Evolutionary conservation across 2,329 filamentous ascomycete genomes (phyloP).

Genomic region (Fusarium sp.): DNA sequence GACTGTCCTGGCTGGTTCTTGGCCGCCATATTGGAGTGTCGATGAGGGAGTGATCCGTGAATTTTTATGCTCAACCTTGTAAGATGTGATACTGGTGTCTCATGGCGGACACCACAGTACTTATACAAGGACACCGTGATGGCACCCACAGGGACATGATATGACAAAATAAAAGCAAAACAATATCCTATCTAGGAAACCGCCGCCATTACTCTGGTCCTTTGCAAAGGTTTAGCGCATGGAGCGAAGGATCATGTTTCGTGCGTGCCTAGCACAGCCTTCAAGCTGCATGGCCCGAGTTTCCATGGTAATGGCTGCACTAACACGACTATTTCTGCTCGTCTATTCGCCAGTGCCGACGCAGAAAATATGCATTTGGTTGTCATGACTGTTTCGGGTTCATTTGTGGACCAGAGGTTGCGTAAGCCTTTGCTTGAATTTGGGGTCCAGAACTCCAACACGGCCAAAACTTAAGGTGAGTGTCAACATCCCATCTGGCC

Average conservation of each 20-base stretch:
- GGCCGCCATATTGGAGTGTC: conserved; percentile 21
- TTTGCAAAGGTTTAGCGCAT: neutral
- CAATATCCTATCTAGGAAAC: conserved; percentile 17
- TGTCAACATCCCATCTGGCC: neutral
- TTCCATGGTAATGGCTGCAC: conserved; percentile 11
- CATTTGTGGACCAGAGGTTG: conserved; percentile 25
- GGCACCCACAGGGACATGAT: neutral
- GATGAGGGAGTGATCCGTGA: neutral
- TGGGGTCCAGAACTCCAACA: neutral
- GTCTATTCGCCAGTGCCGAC: conserved; percentile 8
- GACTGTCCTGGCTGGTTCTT: conserved; percentile 14
- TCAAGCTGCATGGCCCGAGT: conserved; percentile 8
- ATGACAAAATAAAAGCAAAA: neutral
- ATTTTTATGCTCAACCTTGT: neutral
- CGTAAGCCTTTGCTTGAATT: conserved; percentile 27
- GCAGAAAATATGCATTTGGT: neutral
- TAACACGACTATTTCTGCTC: neutral
- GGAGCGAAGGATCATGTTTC: conserved; percentile 9
- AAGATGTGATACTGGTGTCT: neutral
- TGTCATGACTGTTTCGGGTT: conserved; percentile 11
- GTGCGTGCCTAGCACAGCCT: conserved; percentile 26
- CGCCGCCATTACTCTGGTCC: conserved; percentile 3
- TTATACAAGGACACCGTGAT: conserved; percentile 10
- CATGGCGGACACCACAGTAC: neutral
- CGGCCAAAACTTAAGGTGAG: neutral